A percentile compares a stretch with the other conserved stretches of the same genome.
phyloP scores from a whole-genome alignment of 129 eudicot genomes.

The Flaveria linearis region DNA sequence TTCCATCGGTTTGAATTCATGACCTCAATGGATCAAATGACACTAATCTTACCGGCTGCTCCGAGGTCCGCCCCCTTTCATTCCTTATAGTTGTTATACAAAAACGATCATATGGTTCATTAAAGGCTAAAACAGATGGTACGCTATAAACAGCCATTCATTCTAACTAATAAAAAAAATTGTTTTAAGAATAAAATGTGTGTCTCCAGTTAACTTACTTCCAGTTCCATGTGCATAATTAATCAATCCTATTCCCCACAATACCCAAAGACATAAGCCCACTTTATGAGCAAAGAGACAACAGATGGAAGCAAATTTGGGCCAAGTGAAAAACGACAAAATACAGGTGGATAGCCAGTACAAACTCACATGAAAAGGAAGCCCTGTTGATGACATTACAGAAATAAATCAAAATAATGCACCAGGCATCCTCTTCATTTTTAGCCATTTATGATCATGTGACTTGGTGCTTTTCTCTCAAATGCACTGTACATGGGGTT shows the following conservation, averaged over 20 bases:
- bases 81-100: neutral
- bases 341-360: constrained; percentile 67
- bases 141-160: neutral
- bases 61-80: too few relatives aligned
- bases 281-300: constrained; percentile 51
- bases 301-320: constrained; percentile 37
- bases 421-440: constrained; percentile 40
- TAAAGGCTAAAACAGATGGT: neutral
- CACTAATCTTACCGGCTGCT: too few relatives aligned
- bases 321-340: constrained; percentile 51
- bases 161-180: neutral
- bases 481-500: constrained; percentile 46
- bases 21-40: too few relatives aligned
- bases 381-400: constrained; percentile 65
- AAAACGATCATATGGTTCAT: neutral
- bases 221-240: constrained; percentile 37
- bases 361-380: constrained; percentile 69
- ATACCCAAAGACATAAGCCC: constrained; percentile 43
- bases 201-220: constrained; percentile 13
- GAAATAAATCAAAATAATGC: constrained; percentile 45
- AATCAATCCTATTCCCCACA: constrained; percentile 40
- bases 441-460: constrained; percentile 59
- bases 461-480: constrained; percentile 52
- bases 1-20: too few relatives aligned
- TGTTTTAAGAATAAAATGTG: constrained; percentile 9